Evolutionary conservation across 2,329 filamentous ascomycete genomes (phyloP).

Genomic region (Nigrospora oryzae): DNA sequence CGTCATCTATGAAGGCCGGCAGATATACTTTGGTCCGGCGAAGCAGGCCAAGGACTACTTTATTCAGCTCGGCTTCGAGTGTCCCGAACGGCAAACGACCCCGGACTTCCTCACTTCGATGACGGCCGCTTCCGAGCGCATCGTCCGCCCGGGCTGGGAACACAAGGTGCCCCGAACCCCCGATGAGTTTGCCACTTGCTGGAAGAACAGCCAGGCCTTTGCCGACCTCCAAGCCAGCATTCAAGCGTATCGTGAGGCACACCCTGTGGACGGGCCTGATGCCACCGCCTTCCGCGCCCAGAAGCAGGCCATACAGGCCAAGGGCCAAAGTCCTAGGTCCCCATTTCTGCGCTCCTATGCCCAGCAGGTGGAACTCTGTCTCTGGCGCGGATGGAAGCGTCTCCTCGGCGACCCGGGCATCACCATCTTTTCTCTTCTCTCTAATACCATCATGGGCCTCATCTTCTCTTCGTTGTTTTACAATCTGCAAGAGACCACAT

Average conservation of each 20-base stretch:
- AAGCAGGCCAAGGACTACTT: slow-evolving; percentile 55
- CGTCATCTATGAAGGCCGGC: slow-evolving; percentile 67
- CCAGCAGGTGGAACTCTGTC: slow-evolving; percentile 21
- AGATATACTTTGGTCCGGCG: slow-evolving; percentile 68
- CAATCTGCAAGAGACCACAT: slow-evolving; percentile 37
- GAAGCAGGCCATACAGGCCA: slow-evolving; percentile 39
- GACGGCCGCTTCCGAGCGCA: slow-evolving; percentile 55
- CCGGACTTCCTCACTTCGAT: slow-evolving; percentile 64
- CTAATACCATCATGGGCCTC: slow-evolving; percentile 46
- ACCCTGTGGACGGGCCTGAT: slow-evolving; percentile 30
- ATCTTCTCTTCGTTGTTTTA: slow-evolving; percentile 56
- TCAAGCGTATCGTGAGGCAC: slow-evolving; percentile 35
- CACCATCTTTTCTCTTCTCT: slow-evolving; percentile 37
- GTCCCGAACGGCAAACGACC: slow-evolving; percentile 57
- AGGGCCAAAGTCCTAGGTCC: slow-evolving; percentile 43
- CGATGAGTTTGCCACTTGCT: slow-evolving; percentile 54
- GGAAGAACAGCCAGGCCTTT: slow-evolving; percentile 36
- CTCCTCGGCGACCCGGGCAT: slow-evolving; percentile 43
- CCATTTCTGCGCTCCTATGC: slow-evolving; percentile 44
- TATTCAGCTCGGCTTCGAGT: slow-evolving; percentile 58
- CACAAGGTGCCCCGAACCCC: slow-evolving; percentile 55
- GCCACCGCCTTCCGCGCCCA: slow-evolving; percentile 29
- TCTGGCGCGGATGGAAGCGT: slow-evolving; percentile 29
- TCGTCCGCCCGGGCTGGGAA: slow-evolving; percentile 48
- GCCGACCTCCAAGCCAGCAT: slow-evolving; percentile 36